Percentiles rank a stretch among this genome's conserved stretches.
Evolutionary conservation across 495 filamentous ascomycete species (phyloP).

Genomic region (Hypoxylon perforatum): DNA sequence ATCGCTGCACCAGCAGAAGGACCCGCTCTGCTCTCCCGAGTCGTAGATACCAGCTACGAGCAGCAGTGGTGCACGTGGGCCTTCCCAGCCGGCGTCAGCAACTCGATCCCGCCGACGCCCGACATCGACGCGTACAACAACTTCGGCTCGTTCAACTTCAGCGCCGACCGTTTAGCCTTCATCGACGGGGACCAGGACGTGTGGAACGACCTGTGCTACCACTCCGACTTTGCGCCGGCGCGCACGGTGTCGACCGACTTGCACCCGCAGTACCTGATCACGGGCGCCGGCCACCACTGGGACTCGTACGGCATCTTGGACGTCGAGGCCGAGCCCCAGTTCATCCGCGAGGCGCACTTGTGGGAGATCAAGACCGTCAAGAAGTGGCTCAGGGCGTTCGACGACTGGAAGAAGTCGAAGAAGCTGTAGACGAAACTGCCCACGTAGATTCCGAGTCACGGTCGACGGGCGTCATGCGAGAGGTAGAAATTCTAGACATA

Average conservation of each 20-base stretch:
- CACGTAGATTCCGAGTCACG: not conserved
- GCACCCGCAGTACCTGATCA: conserved; percentile 56
- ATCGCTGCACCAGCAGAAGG: conserved; percentile 56
- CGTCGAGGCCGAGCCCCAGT: conserved; percentile 59
- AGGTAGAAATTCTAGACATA: not conserved
- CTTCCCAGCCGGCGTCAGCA: conserved; percentile 56
- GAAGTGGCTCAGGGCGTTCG: conserved; percentile 43
- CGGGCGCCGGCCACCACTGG: conserved; percentile 62
- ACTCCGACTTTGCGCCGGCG: conserved; percentile 52
- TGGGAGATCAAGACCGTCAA: conserved; percentile 61
- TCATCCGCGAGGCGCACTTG: conserved; percentile 60
- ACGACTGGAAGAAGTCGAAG: conserved; percentile 33
- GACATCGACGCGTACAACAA: conserved; percentile 51
- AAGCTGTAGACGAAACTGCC: not conserved
- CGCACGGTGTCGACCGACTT: conserved; percentile 45
- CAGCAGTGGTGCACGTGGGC: conserved; percentile 65
- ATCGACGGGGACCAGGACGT: conserved; percentile 61
- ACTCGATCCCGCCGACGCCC: conserved; percentile 54
- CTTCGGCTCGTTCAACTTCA: conserved; percentile 57
- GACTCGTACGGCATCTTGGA: conserved; percentile 59
- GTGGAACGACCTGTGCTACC: conserved; percentile 60
- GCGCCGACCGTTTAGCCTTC: conserved; percentile 58
- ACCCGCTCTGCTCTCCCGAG: conserved; percentile 54
- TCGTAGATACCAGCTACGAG: conserved; percentile 59
- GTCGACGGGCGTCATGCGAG: not conserved